phyloP scores from a whole-genome alignment of 345 rosid species.

The Raphanus sativus region DNA sequence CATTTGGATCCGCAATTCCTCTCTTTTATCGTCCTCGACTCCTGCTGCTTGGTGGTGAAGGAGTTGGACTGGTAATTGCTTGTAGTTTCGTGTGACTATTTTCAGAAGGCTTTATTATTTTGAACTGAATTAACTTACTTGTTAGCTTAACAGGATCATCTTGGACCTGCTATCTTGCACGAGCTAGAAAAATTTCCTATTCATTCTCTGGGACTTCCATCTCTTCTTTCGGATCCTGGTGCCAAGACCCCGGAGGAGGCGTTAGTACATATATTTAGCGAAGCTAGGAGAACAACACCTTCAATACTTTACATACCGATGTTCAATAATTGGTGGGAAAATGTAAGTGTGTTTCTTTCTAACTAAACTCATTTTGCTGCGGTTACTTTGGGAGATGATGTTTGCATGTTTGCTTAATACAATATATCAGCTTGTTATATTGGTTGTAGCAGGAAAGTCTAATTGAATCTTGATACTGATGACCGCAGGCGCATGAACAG shows the following conservation, averaged over 20 bases:
- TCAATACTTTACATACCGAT: constrained; percentile 90
- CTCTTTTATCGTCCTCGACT: constrained; percentile 96
- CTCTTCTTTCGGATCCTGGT: constrained; percentile 98
- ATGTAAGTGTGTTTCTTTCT: constrained; percentile 51
- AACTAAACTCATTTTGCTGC: constrained; percentile 17
- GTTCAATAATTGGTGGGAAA: constrained; percentile 98
- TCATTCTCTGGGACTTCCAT: constrained; percentile 94
- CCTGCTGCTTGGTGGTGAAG: constrained; percentile 80
- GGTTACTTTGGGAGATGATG: constrained; percentile 6
- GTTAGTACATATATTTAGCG: constrained; percentile 93
- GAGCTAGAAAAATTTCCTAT: constrained; percentile 97
- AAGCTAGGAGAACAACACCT: constrained; percentile 96
- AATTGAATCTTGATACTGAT: constrained; percentile 29
- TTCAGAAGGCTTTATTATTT: constrained; percentile 24
- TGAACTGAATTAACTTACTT: constrained; percentile 67
- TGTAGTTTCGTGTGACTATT: constrained; percentile 23
- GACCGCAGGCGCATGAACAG: constrained; percentile 89
- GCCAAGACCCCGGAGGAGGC: constrained; percentile 99
- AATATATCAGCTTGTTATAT: constrained; percentile 5
- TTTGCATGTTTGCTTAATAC: constrained; percentile 9
- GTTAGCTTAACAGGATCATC: constrained; percentile 93
- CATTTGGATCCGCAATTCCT: constrained; percentile 90
- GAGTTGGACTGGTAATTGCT: constrained; percentile 86
- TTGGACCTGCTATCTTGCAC: constrained; percentile 96
- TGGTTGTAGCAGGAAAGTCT: constrained; percentile 20